Percentiles rank a stretch among this genome's conserved stretches.
Evolutionary conservation across 768 basidiomycete genomes (phyloP).

Genomic region (Lyophyllum decastes): DNA sequence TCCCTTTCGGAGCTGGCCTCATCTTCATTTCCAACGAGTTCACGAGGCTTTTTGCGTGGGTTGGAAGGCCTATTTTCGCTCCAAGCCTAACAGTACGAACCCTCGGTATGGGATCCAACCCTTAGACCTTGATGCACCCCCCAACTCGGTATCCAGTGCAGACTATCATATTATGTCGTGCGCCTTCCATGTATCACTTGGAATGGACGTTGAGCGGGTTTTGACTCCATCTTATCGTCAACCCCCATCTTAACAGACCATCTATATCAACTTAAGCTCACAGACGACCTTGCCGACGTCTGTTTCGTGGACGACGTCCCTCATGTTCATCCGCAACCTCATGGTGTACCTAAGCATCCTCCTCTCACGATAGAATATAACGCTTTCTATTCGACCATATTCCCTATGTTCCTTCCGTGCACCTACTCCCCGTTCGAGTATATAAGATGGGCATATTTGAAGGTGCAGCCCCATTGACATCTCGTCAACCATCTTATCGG

Average conservation of each 20-base stretch:
- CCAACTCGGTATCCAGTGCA: constrained; percentile 1
- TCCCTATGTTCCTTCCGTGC: background rate
- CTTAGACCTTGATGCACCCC: background rate
- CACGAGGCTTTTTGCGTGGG: background rate
- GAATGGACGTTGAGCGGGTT: background rate
- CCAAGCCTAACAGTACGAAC: too few species aligned
- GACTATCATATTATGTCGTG: background rate
- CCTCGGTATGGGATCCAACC: background rate
- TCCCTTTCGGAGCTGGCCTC: background rate
- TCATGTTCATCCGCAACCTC: background rate
- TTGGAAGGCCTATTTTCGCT: background rate
- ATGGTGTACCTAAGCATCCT: background rate
- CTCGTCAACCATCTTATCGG: background rate
- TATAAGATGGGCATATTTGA: background rate
- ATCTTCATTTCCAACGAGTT: background rate
- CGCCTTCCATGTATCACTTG: background rate
- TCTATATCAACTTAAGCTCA: background rate
- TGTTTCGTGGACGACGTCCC: background rate
- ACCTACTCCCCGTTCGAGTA: background rate
- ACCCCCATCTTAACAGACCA: background rate
- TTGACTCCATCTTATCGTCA: background rate
- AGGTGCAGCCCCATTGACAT: background rate
- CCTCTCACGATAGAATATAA: background rate
- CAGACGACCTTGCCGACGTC: background rate
- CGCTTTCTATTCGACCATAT: background rate